A percentile compares a stretch with the other conserved stretches of the same genome.
phyloP scores from a whole-genome alignment of 140 eudicot genomes.

The Stevia rebaudiana region DNA sequence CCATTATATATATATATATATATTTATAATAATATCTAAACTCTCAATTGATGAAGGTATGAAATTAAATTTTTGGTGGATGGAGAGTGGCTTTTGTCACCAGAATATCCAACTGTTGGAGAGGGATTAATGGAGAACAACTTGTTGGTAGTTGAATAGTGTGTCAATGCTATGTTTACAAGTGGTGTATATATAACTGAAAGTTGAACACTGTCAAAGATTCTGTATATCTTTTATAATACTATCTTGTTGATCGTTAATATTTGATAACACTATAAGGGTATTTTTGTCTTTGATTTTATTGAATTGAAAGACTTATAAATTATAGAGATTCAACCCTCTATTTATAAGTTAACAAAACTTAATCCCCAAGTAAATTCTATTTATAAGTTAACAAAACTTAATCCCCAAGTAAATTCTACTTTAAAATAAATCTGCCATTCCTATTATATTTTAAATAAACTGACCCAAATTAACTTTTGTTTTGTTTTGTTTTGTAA shows the following conservation, averaged over 20 bases:
- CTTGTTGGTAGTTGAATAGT: slow-evolving; percentile 63
- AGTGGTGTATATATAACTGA: slow-evolving; percentile 14
- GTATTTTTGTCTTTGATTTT: background rate
- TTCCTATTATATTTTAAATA: no score
- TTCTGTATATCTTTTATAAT: background rate
- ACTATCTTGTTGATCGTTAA: no score
- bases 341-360: background rate
- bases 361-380: no score
- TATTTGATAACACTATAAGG: no score
- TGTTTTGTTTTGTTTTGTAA: no score
- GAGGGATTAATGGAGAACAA: slow-evolving; percentile 80
- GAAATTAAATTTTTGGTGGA: slow-evolving; percentile 94
- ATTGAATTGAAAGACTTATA: no score
- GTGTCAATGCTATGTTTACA: background rate
- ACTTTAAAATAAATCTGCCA: no score
- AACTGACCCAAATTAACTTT: no score
- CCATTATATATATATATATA: background rate
- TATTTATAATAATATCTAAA: background rate
- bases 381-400: no score
- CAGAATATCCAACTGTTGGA: slow-evolving; percentile 71
- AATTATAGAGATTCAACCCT: no score
- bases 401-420: no score
- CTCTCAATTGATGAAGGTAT: slow-evolving; percentile 45
- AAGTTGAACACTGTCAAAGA: slow-evolving; percentile 1
- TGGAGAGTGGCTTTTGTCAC: slow-evolving; percentile 80